Conservation (phyloP, 768 basidiomycete genomes). For the Austroboletus festivus region DNA sequence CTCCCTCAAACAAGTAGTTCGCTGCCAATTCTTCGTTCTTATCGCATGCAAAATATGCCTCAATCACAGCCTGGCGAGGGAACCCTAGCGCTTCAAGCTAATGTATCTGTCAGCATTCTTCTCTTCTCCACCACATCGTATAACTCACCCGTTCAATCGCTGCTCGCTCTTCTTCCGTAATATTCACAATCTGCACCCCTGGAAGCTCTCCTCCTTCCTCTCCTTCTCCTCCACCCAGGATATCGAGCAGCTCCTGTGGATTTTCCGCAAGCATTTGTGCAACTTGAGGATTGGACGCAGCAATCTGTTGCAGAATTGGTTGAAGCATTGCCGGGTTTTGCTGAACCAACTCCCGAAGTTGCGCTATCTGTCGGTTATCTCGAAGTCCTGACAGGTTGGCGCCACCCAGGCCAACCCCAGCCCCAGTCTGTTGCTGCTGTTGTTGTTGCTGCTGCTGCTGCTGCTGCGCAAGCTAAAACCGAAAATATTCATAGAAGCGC, state of each 20-base stretch:
- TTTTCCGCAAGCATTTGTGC: constrained; percentile 66
- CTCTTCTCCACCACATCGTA: neutral
- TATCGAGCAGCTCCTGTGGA: constrained; percentile 63
- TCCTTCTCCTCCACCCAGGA: constrained; percentile 52
- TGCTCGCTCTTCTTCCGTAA: constrained; percentile 84
- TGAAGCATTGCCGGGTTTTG: constrained; percentile 80
- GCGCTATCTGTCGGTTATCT: constrained; percentile 62
- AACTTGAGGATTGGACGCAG: constrained; percentile 67
- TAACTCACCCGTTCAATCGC: constrained; percentile 83
- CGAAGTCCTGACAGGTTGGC: constrained; percentile 45
- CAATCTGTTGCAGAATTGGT: constrained; percentile 80
- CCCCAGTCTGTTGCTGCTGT: constrained; percentile 23
- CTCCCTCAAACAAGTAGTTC: constrained; percentile 81
- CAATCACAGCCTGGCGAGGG: constrained; percentile 69
- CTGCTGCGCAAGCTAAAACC: constrained; percentile 63
- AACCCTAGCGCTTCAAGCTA: constrained; percentile 90
- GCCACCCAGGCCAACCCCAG: constrained; percentile 24
- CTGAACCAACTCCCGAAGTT: constrained; percentile 67
- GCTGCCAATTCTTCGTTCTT: constrained; percentile 97
- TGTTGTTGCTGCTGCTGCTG: constrained; percentile 55
- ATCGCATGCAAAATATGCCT: constrained; percentile 94
- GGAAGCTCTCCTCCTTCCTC: constrained; percentile 38
- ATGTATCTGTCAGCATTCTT: constrained; percentile 1
- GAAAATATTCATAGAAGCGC: neutral
- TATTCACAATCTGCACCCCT: constrained; percentile 49